phyloP scores from a whole-genome alignment of 768 basidiomycete species.

The Xerocomellus dryophilus region DNA sequence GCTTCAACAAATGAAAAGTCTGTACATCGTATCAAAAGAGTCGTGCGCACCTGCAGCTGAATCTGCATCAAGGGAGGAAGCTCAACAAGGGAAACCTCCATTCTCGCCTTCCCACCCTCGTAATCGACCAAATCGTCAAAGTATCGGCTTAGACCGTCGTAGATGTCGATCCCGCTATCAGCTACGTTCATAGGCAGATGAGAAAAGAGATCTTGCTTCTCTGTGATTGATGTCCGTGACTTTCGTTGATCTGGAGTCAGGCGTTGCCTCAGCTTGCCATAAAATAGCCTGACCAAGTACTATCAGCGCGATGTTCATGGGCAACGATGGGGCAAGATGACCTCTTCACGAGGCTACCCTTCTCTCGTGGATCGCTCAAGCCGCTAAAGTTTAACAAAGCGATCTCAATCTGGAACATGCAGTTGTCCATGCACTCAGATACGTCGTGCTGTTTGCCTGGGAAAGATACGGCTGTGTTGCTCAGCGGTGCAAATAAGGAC shows the following conservation, averaged over 20 bases:
- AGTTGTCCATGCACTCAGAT: constrained; percentile 98
- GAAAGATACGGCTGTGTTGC: constrained; percentile 1
- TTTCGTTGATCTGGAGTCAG: constrained; percentile 38
- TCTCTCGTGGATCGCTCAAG: constrained; percentile 40
- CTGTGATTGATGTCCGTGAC: constrained; percentile 60
- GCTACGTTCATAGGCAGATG: constrained; percentile 92
- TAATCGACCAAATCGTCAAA: constrained; percentile 89
- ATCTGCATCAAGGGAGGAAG: constrained; percentile 91
- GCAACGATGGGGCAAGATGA: constrained; percentile 25
- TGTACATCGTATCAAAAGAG: neutral
- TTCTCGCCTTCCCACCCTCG: constrained; percentile 79
- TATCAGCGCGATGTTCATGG: neutral
- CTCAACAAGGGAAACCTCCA: constrained; percentile 84
- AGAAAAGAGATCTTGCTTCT: constrained; percentile 90
- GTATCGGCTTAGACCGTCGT: constrained; percentile 89
- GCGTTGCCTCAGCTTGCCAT: constrained; percentile 78
- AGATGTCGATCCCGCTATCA: constrained; percentile 85
- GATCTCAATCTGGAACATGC: constrained; percentile 97
- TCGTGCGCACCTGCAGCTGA: constrained; percentile 76
- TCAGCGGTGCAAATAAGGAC: constrained; percentile 18
- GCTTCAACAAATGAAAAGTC: constrained; percentile 40
- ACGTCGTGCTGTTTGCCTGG: constrained; percentile 96
- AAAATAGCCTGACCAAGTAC: constrained; percentile 64
- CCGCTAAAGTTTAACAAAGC: constrained; percentile 74
- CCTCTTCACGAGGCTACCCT: constrained; percentile 86